Percentiles rank a stretch among this genome's conserved stretches.
Conservation (phyloP, 2,329 filamentous ascomycete species). For the Fusarium abutilonis region DNA sequence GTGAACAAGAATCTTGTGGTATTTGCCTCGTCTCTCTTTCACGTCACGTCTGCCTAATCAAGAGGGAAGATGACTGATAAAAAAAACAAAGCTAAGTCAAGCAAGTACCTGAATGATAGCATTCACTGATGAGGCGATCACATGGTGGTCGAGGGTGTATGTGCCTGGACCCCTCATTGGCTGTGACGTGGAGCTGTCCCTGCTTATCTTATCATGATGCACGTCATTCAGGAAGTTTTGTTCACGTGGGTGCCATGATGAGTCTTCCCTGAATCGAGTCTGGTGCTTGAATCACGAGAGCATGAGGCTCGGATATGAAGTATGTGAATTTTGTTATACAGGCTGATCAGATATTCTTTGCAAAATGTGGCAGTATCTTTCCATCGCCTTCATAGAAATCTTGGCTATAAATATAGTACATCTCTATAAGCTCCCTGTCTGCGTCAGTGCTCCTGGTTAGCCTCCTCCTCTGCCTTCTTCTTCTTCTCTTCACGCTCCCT, state of each 20-base stretch:
- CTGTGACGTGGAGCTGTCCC: background rate
- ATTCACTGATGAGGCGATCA: conserved; percentile 45
- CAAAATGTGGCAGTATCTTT: conserved; percentile 19
- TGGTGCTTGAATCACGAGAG: conserved; percentile 27
- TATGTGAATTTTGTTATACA: background rate
- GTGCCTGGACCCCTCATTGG: conserved; percentile 40
- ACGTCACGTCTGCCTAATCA: conserved; percentile 15
- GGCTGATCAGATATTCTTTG: background rate
- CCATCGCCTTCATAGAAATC: background rate
- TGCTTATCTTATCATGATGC: conserved; percentile 35
- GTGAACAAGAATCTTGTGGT: background rate
- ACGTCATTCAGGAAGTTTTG: conserved; percentile 28
- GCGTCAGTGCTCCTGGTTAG: conserved; percentile 49
- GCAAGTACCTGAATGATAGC: conserved; percentile 18
- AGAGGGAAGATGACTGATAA: conserved; percentile 23
- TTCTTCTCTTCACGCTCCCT: conserved; percentile 67
- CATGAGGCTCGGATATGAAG: background rate
- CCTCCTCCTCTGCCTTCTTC: conserved; percentile 63
- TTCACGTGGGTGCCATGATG: conserved; percentile 22
- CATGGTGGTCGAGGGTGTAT: conserved; percentile 43
- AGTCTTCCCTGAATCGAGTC: conserved; percentile 9
- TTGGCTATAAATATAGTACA: conserved; percentile 1
- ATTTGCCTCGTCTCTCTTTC: conserved; percentile 2
- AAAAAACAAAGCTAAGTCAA: background rate
- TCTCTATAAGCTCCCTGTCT: background rate